Percentiles rank a stretch among this genome's conserved stretches.
Evolutionary conservation across 2,329 filamentous ascomycete genomes (phyloP).

Genomic region (Colletotrichum lentis): DNA sequence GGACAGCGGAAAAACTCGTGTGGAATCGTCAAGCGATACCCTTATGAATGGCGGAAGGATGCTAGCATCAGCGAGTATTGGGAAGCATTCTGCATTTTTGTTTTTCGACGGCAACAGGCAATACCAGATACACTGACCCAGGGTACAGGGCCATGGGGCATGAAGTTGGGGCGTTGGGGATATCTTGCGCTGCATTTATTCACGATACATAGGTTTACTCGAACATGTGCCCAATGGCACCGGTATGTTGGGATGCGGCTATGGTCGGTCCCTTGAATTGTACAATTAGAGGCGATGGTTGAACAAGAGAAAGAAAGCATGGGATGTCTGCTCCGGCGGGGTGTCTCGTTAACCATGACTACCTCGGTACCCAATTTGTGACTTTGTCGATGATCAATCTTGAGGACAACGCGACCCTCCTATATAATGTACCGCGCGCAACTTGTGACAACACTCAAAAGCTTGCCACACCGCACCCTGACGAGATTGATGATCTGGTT

Average conservation of each 20-base stretch:
- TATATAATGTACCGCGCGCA: background rate
- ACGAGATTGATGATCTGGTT: background rate
- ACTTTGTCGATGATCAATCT: background rate
- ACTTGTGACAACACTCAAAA: background rate
- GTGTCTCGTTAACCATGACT: conserved; percentile 4
- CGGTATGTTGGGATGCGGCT: conserved; percentile 16
- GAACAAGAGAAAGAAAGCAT: conserved; percentile 6
- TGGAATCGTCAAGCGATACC: conserved; percentile 34
- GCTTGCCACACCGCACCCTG: background rate
- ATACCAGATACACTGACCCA: conserved; percentile 21
- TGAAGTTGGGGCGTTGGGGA: conserved; percentile 32
- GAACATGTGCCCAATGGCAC: conserved; percentile 2
- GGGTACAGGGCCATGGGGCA: conserved; percentile 20
- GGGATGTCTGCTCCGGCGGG: background rate
- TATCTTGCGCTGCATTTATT: conserved; percentile 21
- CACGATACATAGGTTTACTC: conserved; percentile 21
- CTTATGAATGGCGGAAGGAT: conserved; percentile 23
- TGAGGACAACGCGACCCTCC: background rate
- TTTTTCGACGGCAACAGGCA: conserved; percentile 22
- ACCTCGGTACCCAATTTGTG: background rate
- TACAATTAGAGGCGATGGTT: conserved; percentile 21
- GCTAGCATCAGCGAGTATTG: conserved; percentile 34
- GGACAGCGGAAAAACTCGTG: conserved; percentile 9
- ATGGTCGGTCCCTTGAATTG: conserved; percentile 12
- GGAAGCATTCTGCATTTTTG: conserved; percentile 27